These are phyloP conservation scores for Syncephalastrum sp. DNA, from an alignment of 371 early-diverging fungal genomes.

Conservation along the genomic window DNA sequence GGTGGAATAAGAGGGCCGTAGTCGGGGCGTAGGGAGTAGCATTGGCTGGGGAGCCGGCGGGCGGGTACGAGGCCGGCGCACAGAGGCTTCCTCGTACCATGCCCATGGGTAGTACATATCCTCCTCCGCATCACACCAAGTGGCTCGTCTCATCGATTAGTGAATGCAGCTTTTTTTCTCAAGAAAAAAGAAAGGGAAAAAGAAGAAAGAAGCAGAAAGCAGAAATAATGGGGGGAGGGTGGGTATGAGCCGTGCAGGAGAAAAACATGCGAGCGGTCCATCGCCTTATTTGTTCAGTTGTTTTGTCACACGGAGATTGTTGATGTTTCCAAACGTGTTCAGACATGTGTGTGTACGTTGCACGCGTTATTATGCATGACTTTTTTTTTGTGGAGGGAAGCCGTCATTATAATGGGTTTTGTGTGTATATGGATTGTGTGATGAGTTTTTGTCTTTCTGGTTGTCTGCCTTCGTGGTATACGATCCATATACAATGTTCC, in stretches of 20 bases:
- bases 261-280: not conserved
- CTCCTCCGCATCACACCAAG: slow-evolving; percentile 1
- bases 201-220: not conserved
- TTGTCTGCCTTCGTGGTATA: slow-evolving; percentile 2
- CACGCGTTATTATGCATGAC: no score
- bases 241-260: no score
- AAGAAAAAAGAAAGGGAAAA: slow-evolving; percentile 2
- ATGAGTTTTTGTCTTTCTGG: not conserved
- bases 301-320: slow-evolving; percentile 7
- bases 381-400: not conserved
- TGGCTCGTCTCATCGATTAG: no score
- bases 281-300: slow-evolving; percentile 12
- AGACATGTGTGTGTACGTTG: no score
- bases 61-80: no score
- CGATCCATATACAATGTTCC: not conserved
- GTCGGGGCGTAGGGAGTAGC: no score
- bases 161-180: not conserved
- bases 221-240: not conserved
- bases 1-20: no score
- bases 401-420: no score
- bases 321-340: slow-evolving; percentile 4
- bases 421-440: not conserved
- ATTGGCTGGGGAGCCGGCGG: no score
- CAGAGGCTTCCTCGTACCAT: no score
- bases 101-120: not conserved